Evolutionary conservation across 495 filamentous ascomycete species (phyloP), one percentile per base, ranked within the genome.

Genomic region (Astrothelium subdiscretum): DNA sequence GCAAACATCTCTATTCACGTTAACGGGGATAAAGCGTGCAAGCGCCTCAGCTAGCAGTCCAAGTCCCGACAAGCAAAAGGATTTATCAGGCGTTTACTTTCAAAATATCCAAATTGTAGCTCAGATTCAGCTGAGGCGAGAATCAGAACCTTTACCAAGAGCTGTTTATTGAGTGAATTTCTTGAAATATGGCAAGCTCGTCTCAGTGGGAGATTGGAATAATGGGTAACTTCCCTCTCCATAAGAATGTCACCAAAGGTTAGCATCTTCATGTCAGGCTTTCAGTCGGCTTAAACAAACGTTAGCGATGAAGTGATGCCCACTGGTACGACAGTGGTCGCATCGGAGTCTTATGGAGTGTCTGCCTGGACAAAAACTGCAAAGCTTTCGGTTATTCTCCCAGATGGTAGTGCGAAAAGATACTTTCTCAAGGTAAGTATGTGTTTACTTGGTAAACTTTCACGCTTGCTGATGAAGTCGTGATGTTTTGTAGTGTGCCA

Each of bases 401-500:
- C 58, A 29, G 67, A 71, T 63, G 74, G 72, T 29, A 69, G 40
- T 10, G 58, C 20, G 11, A 71, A 73, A 32, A 63, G 42, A 59
- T 75, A 72, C 48, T 75, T 75, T 44, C 27, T 74, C 4, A 75
- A 71, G 63, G 67, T 69, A 62, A 29, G 3, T 22, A 4, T 32
- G n/a, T 22, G 20, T 29, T 32, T 27, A 40, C 38, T 60, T 27
- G 22, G 42, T 8, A 29, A 54, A 2, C 0, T 8, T 20, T 0
- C 10, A 54, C 3, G 12, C 29, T 54, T 27, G 20, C 48, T 2
- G 8, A 29, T 27, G 48, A 54, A 54, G 2, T 27, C 11, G 0
- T 61, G 32, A 57, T 57, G 43, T 35, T 13, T 31, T 26, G n/a
- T 24, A 69, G 65, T 67, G 62, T 59, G 60, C 63, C 31, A 65